phyloP scores from a whole-genome alignment of 495 filamentous ascomycete genomes.

The Sporormia fimetaria region DNA sequence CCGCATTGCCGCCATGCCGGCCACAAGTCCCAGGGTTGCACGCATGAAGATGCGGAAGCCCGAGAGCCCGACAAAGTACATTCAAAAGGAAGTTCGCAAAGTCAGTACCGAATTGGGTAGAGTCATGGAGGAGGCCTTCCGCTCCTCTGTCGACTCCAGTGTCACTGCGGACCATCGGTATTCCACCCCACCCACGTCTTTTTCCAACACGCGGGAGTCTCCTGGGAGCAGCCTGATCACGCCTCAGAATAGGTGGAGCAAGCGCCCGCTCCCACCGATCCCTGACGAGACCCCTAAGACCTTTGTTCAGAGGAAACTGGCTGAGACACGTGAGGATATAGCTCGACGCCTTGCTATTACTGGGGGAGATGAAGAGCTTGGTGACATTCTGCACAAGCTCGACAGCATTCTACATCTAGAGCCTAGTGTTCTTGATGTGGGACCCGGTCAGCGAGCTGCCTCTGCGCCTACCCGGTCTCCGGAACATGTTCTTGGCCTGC shows the following conservation, averaged over 20 bases:
- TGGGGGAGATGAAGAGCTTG: constrained; percentile 33
- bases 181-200: constrained; percentile 34
- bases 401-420: constrained; percentile 54
- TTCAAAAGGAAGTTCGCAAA: constrained; percentile 50
- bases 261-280: constrained; percentile 31
- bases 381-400: constrained; percentile 49
- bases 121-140: constrained; percentile 73
- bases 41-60: constrained; percentile 33
- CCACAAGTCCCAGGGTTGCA: constrained; percentile 9
- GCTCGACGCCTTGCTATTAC: constrained; percentile 32
- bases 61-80: constrained; percentile 39
- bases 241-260: constrained; percentile 9
- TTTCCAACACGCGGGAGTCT: constrained; percentile 44
- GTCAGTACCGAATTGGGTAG: constrained; percentile 56
- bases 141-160: constrained; percentile 46
- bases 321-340: constrained; percentile 47
- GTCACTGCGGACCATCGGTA: constrained; percentile 32
- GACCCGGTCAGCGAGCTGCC: constrained; percentile 33
- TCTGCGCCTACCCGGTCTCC: constrained; percentile 42
- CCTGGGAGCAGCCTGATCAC: constrained; percentile 26
- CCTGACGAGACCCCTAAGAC: constrained; percentile 36
- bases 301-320: constrained; percentile 41
- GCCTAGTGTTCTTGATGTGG: neutral
- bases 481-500: constrained; percentile 26
- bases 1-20: constrained; percentile 14